phyloP scores from a whole-genome alignment of 495 filamentous ascomycete genomes.

The Neurospora sublineolata region DNA sequence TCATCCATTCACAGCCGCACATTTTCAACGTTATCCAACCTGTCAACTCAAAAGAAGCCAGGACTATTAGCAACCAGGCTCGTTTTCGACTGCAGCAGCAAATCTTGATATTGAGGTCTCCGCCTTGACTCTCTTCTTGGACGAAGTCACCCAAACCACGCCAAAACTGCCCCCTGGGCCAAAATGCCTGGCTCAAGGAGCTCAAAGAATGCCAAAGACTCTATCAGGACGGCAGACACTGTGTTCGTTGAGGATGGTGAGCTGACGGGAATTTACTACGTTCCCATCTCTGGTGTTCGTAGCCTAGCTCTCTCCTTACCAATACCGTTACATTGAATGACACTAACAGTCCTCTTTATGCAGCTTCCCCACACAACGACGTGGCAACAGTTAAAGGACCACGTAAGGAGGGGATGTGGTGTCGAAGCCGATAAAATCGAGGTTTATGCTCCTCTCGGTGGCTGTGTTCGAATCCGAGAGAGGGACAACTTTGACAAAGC shows the following conservation, averaged over 20 bases:
- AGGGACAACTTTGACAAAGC: constrained; percentile 14
- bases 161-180: neutral
- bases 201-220: neutral
- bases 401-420: neutral
- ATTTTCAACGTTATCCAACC: neutral
- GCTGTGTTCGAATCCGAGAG: constrained; percentile 12
- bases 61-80: neutral
- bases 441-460: constrained; percentile 12
- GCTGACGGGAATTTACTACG: constrained; percentile 14
- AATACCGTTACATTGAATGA: neutral
- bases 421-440: constrained; percentile 12
- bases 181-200: neutral
- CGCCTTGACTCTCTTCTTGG: neutral
- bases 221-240: neutral
- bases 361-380: constrained; percentile 15
- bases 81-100: neutral
- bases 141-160: neutral
- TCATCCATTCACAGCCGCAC: neutral
- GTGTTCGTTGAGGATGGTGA: constrained; percentile 8
- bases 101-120: neutral
- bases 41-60: neutral
- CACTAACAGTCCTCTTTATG: neutral
- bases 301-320: neutral
- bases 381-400: constrained; percentile 12
- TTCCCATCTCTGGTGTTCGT: constrained; percentile 13